Evolutionary conservation across 495 filamentous ascomycete species (phyloP), one percentile per base, ranked within the genome.

Genomic region (Aspergillus conjunctus): DNA sequence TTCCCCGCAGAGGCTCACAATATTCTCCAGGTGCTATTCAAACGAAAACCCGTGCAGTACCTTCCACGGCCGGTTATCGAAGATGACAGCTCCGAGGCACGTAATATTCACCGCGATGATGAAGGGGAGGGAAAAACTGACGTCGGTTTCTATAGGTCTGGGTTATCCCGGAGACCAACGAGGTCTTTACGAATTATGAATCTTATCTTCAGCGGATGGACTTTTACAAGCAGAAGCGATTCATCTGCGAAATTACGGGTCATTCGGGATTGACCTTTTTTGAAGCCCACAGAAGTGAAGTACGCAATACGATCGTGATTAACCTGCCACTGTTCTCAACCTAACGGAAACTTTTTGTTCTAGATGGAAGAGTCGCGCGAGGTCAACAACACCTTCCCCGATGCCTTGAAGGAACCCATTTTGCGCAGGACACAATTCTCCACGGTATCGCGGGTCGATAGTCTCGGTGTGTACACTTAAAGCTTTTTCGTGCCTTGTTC

Each of bases 261-360:
- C 92, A 96, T 73, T 95, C 93, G 30, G 89, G 89, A 30, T 75
- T 97, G 64, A 93, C 82, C n/a, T 98, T 96, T 73, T 97, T 96
- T 59, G 91, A 98, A 55, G 94, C 94, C 4, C 80, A 92, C 15
- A 86, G 90, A 70, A 97, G 92, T 73, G 95, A 98, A 85, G 94
- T 97, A 85, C 43, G 87, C 14, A 41, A 6, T 33, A 21, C 55
- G n/a, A 32, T 32, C 1, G 31, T 48, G 54, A 39, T 22, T n/a
- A 21, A 21, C 32, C 37, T 10, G 22, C 44, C 49, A 48, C 51
- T 63, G n/a, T 14, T 31, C 17, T 17, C 26, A 33, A 22, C 17
- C 51, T 60, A 44, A 60, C 51, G 51, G 33, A 51, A 9, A 37
- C 26, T 26, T 26, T 2, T 26, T 51, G 15, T 17, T 37, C 17